A percentile compares a stretch with the other conserved stretches of the same genome.
phyloP scores from a whole-genome alignment of 352 stramenopile genomes.

The Aphanomyces cochlioides region DNA sequence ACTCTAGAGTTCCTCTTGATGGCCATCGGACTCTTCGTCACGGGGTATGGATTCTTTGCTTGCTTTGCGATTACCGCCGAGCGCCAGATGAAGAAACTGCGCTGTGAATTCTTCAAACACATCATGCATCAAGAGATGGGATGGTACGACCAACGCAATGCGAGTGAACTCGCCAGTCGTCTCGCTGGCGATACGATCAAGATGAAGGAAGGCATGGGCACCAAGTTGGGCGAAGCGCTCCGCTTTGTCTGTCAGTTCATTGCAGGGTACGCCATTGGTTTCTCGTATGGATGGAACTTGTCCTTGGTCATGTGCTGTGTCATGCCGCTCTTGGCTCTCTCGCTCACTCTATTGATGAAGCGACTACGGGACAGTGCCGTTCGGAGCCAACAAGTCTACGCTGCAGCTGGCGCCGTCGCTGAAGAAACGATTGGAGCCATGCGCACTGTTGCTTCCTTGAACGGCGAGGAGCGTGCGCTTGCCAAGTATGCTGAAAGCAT shows the following conservation, averaged over 20 bases:
- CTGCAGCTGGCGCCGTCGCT: slow-evolving; percentile 43
- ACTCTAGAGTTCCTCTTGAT: slow-evolving; percentile 38
- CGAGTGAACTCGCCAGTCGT: slow-evolving; percentile 39
- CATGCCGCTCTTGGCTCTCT: slow-evolving; percentile 39
- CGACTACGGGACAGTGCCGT: slow-evolving; percentile 31
- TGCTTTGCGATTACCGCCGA: slow-evolving; percentile 40
- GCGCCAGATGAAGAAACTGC: slow-evolving; percentile 47
- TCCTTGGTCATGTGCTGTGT: slow-evolving; percentile 42
- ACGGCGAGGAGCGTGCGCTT: slow-evolving; percentile 43
- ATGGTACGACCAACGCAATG: slow-evolving; percentile 46
- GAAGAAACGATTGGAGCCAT: slow-evolving; percentile 50
- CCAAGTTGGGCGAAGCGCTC: slow-evolving; percentile 42
- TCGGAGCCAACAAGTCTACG: slow-evolving; percentile 45
- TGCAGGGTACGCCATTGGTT: slow-evolving; percentile 42
- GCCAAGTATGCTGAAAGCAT: slow-evolving; percentile 39
- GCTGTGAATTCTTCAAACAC: slow-evolving; percentile 36
- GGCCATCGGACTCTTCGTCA: slow-evolving; percentile 41
- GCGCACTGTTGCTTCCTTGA: slow-evolving; percentile 39
- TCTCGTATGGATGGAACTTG: slow-evolving; percentile 44
- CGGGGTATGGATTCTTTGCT: slow-evolving; percentile 39
- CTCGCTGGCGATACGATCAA: slow-evolving; percentile 40
- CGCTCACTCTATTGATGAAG: slow-evolving; percentile 41
- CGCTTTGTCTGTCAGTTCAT: slow-evolving; percentile 39
- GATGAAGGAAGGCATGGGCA: slow-evolving; percentile 48
- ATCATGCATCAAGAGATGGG: slow-evolving; percentile 46